Conservation (phyloP, 1,284 basidiomycete species). For the Somion occarium region DNA sequence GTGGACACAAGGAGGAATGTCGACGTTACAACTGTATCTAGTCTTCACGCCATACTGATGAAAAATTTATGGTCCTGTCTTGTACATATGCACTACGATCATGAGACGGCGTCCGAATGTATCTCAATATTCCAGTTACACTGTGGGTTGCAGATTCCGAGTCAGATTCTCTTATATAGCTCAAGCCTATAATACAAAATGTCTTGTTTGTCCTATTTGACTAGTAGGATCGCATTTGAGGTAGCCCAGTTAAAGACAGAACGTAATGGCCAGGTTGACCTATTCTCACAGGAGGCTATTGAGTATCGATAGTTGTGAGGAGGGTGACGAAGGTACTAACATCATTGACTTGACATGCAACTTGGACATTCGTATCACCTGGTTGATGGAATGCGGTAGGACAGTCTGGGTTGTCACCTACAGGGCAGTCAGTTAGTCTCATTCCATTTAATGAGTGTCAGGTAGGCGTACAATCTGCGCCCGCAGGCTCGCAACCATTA, state of each 20-base stretch:
- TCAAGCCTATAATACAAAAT: too few relatives aligned
- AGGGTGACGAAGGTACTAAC: conserved; percentile 12
- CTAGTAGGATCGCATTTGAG: too few relatives aligned
- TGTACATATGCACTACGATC: too few relatives aligned
- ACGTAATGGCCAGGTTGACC: conserved; percentile 30
- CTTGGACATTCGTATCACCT: conserved; percentile 37
- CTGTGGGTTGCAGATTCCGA: neutral
- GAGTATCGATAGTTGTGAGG: neutral
- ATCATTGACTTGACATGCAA: conserved; percentile 29
- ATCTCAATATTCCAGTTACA: neutral
- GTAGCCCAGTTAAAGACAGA: conserved; percentile 22
- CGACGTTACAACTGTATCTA: neutral
- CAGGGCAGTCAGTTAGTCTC: neutral
- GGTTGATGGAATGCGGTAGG: conserved; percentile 34
- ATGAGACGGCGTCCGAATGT: neutral
- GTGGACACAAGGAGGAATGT: neutral
- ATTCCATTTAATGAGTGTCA: neutral
- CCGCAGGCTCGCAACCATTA: conserved; percentile 29
- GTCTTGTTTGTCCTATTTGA: too few relatives aligned
- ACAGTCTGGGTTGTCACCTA: conserved; percentile 28
- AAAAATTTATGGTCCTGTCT: neutral
- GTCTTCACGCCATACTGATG: neutral
- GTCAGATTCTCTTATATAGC: neutral
- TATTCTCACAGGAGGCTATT: conserved; percentile 4
- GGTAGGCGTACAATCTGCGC: conserved; percentile 24